Evolutionary conservation across 2,329 filamentous ascomycete genomes (phyloP), one percentile per base, ranked within the genome.

Genomic region (Clonostachys rosea): DNA sequence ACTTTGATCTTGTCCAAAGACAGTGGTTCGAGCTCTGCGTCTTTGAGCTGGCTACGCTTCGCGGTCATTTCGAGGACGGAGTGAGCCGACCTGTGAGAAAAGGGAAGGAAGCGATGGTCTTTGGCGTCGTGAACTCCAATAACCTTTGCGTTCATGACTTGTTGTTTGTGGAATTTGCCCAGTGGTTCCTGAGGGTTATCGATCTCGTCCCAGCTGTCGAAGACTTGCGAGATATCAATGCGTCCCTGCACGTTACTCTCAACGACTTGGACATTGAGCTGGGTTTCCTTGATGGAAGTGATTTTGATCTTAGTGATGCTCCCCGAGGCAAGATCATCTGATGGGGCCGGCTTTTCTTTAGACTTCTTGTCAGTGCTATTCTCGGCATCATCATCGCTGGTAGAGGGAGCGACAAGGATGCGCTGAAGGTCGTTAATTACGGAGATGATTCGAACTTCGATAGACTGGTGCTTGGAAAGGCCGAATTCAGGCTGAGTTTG

Each of bases 101-200:
- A 89, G 3, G 94, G 91, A 40, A 99, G 75, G 70, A 96, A 99
- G 42, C 87, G 84, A 66, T 96, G 89, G 57, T 89, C 95, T 54
- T 87, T 85, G 44, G 91, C 88, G 67, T 96, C 91, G 61, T 97
- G 92, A 34, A 95, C 78, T 52, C 91, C 92, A 35, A 97, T 74
- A 36, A 96, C 79, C 59, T 84, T 87, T 37, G 91, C 91, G 13
- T 79, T 71, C 33, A 96, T 68, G 42, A 83, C 70, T 49, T 92
- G 81, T 55, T 88, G 87, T 44, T 77, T 73, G 51, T 81, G 78
- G 68, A 95, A 95, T 52, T 79, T 78, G 47, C 59, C 56, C n/a
- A 97, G 73, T 2, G 94, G 92, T 30, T 83, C 75, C 66, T 92
- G 96, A 49, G 84, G 80, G 60, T 96, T 83, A 47, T 82, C 76